Conservation (phyloP, 768 basidiomycete species). For the Panellus pusillus region DNA sequence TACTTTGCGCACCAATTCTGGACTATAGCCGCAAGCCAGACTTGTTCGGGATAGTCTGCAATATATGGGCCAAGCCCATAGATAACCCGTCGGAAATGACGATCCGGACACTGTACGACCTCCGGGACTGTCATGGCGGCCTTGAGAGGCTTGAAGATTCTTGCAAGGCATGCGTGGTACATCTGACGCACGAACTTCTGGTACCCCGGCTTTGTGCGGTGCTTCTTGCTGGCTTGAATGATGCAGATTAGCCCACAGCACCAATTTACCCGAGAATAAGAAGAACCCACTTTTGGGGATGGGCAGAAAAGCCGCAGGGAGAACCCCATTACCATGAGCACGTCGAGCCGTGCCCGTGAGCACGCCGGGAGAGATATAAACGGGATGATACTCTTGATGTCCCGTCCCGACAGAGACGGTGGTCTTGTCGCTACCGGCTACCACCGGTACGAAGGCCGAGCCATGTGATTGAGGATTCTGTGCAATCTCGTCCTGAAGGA, state of each 20-base stretch:
- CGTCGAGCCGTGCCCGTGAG: neutral
- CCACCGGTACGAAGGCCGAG: slow-evolving; percentile 22
- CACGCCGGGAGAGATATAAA: slow-evolving; percentile 27
- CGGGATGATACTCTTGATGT: slow-evolving; percentile 24
- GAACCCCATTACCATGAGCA: neutral
- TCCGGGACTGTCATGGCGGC: slow-evolving; percentile 23
- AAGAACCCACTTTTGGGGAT: slow-evolving; percentile 6
- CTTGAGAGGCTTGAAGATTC: slow-evolving; percentile 20
- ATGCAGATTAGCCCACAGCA: no score
- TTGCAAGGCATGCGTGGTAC: slow-evolving; percentile 21
- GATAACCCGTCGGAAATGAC: slow-evolving; percentile 26
- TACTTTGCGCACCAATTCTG: slow-evolving; percentile 28
- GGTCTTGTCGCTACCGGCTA: slow-evolving; percentile 28
- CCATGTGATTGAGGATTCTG: slow-evolving; percentile 12
- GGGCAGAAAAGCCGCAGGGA: neutral
- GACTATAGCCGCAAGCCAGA: slow-evolving; percentile 22
- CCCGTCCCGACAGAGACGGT: slow-evolving; percentile 25
- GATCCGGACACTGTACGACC: slow-evolving; percentile 26
- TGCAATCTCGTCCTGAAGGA: neutral
- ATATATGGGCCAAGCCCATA: slow-evolving; percentile 30
- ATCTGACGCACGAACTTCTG: slow-evolving; percentile 17
- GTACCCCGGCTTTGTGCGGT: neutral
- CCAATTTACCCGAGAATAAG: no score
- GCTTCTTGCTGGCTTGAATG: slow-evolving; percentile 6
- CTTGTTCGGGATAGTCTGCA: slow-evolving; percentile 34